phyloP scores from a whole-genome alignment of 768 basidiomycete species.

The Tulasnella sp. region DNA sequence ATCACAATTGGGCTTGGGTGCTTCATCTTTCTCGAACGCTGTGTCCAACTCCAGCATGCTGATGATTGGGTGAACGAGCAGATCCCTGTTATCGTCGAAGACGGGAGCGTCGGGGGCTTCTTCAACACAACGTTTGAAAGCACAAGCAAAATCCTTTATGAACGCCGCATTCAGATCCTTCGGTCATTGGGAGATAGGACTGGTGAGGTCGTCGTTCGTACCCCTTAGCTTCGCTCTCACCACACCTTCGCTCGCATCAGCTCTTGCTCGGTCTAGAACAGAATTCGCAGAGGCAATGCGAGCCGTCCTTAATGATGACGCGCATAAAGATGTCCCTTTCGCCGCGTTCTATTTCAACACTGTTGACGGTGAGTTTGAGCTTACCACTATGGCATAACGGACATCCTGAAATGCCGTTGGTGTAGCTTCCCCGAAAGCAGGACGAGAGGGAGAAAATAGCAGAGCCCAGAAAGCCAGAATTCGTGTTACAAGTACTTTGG shows the following conservation, averaged over 20 bases:
- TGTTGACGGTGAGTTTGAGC: not conserved
- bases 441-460: not conserved
- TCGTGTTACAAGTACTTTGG: constrained; percentile 19
- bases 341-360: constrained; percentile 16
- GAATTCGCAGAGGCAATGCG: constrained; percentile 10
- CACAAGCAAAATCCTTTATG: constrained; percentile 26
- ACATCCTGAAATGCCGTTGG: not conserved
- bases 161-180: constrained; percentile 24
- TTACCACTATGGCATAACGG: not conserved
- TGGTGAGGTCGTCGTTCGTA: not conserved
- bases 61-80: not conserved
- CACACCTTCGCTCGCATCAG: not conserved
- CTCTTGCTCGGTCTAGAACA: constrained; percentile 6
- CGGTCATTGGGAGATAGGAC: constrained; percentile 23
- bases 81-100: constrained; percentile 24
- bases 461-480: not conserved
- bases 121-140: constrained; percentile 26
- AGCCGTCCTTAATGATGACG: not conserved
- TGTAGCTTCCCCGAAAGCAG: not conserved
- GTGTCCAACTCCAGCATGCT: not conserved
- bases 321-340: constrained; percentile 15
- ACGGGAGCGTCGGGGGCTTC: constrained; percentile 25
- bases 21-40: not conserved
- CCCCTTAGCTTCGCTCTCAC: not conserved
- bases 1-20: constrained; percentile 21